Percentiles rank a stretch among this genome's conserved stretches.
These are phyloP conservation scores for Aspergillus japonicus DNA, from an alignment of 2,329 filamentous ascomycete species.

Conservation along the genomic window DNA sequence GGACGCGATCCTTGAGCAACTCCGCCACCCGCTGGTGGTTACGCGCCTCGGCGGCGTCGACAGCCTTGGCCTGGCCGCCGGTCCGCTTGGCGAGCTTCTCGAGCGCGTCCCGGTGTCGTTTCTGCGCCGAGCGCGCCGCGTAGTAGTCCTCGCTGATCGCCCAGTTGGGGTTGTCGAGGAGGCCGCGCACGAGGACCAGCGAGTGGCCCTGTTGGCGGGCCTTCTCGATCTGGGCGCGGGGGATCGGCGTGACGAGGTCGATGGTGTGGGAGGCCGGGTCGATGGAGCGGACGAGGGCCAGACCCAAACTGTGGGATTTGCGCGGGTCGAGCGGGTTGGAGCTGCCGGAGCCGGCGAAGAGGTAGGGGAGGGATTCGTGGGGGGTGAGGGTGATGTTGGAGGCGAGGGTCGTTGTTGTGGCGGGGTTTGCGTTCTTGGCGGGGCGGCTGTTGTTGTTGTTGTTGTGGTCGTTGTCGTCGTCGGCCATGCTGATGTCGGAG, in stretches of 20 bases:
- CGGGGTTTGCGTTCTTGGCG: constrained; percentile 8
- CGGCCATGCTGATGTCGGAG: constrained; percentile 22
- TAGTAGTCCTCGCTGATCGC: constrained; percentile 46
- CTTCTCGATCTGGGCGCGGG: constrained; percentile 28
- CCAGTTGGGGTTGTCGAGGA: constrained; percentile 47
- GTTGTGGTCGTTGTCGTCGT: constrained; percentile 7
- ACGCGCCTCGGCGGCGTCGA: neutral
- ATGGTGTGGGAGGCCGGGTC: constrained; percentile 40
- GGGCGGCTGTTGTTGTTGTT: neutral
- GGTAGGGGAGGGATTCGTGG: constrained; percentile 51
- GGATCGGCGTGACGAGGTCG: constrained; percentile 52
- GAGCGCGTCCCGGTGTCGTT: constrained; percentile 29
- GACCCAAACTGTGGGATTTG: constrained; percentile 50
- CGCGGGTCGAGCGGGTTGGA: constrained; percentile 48
- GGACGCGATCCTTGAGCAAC: constrained; percentile 34
- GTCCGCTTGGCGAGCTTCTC: constrained; percentile 22
- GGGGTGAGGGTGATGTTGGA: constrained; percentile 41
- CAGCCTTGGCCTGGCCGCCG: constrained; percentile 4
- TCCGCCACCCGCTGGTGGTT: constrained; percentile 20
- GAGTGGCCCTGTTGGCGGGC: constrained; percentile 36
- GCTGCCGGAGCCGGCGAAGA: constrained; percentile 45
- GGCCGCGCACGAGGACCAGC: constrained; percentile 51
- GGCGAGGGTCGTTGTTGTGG: neutral
- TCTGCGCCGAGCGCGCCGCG: constrained; percentile 38
- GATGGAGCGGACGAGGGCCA: constrained; percentile 48